A percentile compares a stretch with the other conserved stretches of the same genome.
These are phyloP conservation scores for Diaporthe eres DNA, from an alignment of 2,329 filamentous ascomycete species.

Conservation along the genomic window DNA sequence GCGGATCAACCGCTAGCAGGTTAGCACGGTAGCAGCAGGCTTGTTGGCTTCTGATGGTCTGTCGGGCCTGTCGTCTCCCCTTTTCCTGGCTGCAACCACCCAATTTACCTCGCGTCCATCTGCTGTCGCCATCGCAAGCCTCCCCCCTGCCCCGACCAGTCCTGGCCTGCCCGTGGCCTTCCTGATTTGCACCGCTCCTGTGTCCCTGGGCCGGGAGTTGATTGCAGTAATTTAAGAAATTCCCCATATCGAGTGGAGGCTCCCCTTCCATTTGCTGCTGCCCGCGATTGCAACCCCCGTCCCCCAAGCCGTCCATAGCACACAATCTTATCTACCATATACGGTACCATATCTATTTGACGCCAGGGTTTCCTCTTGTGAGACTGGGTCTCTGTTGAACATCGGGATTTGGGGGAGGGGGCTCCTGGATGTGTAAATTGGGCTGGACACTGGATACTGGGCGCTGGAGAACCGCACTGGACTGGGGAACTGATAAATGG, in stretches of 20 bases:
- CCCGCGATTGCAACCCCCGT: constrained; percentile 15
- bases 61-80: constrained; percentile 6
- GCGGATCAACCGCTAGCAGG: constrained; percentile 27
- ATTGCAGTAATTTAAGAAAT: constrained; percentile 28
- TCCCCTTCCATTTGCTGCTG: constrained; percentile 29
- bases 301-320: background rate
- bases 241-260: constrained; percentile 32
- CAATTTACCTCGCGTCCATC: constrained; percentile 22
- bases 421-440: background rate
- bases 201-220: constrained; percentile 27
- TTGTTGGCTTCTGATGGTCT: constrained; percentile 29
- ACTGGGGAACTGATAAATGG: background rate
- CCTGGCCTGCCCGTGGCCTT: background rate
- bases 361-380: background rate
- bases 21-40: constrained; percentile 30
- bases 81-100: constrained; percentile 29
- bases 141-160: constrained; percentile 18
- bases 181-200: constrained; percentile 23
- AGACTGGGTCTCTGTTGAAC: background rate
- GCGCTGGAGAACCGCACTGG: background rate
- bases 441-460: background rate
- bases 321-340: constrained; percentile 1
- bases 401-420: background rate
- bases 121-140: constrained; percentile 23
- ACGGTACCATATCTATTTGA: background rate